Evolutionary conservation across 2,329 filamentous ascomycete species (phyloP).

Genomic region (Exophiala bonariae): DNA sequence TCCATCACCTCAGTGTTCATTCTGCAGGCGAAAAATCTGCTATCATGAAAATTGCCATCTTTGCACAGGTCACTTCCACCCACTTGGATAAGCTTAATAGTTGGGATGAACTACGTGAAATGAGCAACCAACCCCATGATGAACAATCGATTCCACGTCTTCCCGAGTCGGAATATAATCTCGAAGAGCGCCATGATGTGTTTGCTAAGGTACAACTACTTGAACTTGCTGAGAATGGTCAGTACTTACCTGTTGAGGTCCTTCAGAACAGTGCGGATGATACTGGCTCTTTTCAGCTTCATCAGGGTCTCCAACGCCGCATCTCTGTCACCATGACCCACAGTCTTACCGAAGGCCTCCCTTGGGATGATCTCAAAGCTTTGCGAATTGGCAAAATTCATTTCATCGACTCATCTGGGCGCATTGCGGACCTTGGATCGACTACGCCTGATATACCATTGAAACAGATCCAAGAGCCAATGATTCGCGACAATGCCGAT

Average conservation of each 20-base stretch:
- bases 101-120: constrained; percentile 97
- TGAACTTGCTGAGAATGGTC: constrained; percentile 86
- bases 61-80: constrained; percentile 86
- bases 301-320: constrained; percentile 88
- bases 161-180: constrained; percentile 88
- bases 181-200: constrained; percentile 90
- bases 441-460: constrained; percentile 73
- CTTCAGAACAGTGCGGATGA: constrained; percentile 82
- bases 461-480: constrained; percentile 74
- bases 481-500: constrained; percentile 81
- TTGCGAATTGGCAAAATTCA: constrained; percentile 79
- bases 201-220: constrained; percentile 85
- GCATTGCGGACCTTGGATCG: constrained; percentile 75
- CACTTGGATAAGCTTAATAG: constrained; percentile 95
- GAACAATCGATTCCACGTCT: constrained; percentile 65
- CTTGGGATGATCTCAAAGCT: constrained; percentile 80
- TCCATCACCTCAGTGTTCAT: constrained; percentile 95
- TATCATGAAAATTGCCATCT: constrained; percentile 81
- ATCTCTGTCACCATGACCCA: constrained; percentile 88
- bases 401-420: constrained; percentile 80
- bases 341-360: constrained; percentile 81
- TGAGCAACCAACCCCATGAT: constrained; percentile 51
- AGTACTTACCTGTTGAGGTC: constrained; percentile 90
- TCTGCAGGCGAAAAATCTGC: constrained; percentile 73
- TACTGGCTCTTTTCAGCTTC: constrained; percentile 87